Percentiles rank a stretch among this genome's conserved stretches.
Evolutionary conservation across 176 grass and related monocot genomes (phyloP).

Genomic region (Coix lacrymajobi): DNA sequence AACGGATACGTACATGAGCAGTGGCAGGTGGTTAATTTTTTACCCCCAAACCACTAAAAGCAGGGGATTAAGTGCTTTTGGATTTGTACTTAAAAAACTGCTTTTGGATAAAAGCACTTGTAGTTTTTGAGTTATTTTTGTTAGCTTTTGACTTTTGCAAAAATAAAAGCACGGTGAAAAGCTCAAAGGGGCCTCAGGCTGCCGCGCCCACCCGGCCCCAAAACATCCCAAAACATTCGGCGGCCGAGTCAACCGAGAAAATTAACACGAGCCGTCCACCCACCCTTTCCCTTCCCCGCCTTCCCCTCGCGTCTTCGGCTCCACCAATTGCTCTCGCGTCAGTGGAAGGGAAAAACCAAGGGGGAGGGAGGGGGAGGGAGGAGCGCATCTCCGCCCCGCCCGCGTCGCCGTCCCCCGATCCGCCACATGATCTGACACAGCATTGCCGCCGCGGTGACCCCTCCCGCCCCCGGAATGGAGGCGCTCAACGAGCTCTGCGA

Average conservation of each 20-base stretch:
- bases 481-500: slow-evolving; percentile 95
- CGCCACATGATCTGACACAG: slow-evolving; percentile 44
- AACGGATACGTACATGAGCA: too few species aligned
- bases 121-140: too few species aligned
- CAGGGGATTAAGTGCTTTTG: too few species aligned
- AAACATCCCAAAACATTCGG: slow-evolving; percentile 31
- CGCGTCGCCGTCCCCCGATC: slow-evolving; percentile 31
- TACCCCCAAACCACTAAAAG: too few species aligned
- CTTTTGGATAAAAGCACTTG: too few species aligned
- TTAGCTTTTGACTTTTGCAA: too few species aligned
- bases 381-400: slow-evolving; percentile 36
- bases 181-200: too few species aligned
- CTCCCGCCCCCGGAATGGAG: slow-evolving; percentile 49
- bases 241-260: slow-evolving; percentile 6
- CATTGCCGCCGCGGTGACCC: slow-evolving; percentile 30
- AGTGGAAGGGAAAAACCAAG: not conserved
- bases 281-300: not conserved
- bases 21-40: too few species aligned
- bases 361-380: not conserved
- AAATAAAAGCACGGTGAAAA: too few species aligned
- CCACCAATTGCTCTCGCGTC: slow-evolving; percentile 46
- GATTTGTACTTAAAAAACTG: too few species aligned
- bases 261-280: slow-evolving; percentile 29
- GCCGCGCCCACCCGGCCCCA: not conserved
- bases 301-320: slow-evolving; percentile 21